Base-by-base conservation (phyloP, 768 basidiomycete genomes). In the Mycena olivaceomarginata region DNA sequence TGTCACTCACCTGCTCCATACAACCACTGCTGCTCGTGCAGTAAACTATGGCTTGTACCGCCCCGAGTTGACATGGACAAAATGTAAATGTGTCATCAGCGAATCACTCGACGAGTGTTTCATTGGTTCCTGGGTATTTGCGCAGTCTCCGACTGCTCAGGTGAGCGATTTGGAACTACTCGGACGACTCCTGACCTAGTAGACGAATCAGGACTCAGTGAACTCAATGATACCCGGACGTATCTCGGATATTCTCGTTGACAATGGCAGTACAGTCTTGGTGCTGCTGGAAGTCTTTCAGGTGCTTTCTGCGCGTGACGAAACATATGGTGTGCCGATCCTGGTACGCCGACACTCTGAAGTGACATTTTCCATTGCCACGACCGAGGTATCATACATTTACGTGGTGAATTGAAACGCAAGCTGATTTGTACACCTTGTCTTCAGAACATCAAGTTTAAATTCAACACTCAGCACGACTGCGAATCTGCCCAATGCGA, bases 381-480 rank as follows among this genome's bases (percentile, higher is more conserved):
- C 67, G 8, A 48, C 25, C 67, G 53, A 67, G 31, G 67, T 67
- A 31, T 31, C 31, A 12, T 15, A 39, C 15, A 22, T 59, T 59
- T 25, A 11, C 13, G 13, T 22, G 10, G 6, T 8, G 22, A 59
- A 22, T 11, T 13, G 22, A 8, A 13, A 13, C 9, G 4, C 5
- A 59, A 12, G n/a, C 25, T 59, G 11, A 59, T 22, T 12, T 12
- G n/a, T 11, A 16, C 31, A 31, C 31, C 31, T 6, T 53, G 9
- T 7, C 31, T 67, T 6, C 46, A 67, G 67, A 51, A 51, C n/a
- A 7, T 67, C 48, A 74, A 74, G n/a, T 82, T 83, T 63, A 77
- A 74, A 13, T 76, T 82, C 78, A 31, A 31, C 31, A 31, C 31
- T 31, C 31, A 31, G 31, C 31, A 31, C 31, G 3, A 31, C 31